Evolutionary conservation across 768 basidiomycete species (phyloP).

Genomic region (Trametopsis cervina): DNA sequence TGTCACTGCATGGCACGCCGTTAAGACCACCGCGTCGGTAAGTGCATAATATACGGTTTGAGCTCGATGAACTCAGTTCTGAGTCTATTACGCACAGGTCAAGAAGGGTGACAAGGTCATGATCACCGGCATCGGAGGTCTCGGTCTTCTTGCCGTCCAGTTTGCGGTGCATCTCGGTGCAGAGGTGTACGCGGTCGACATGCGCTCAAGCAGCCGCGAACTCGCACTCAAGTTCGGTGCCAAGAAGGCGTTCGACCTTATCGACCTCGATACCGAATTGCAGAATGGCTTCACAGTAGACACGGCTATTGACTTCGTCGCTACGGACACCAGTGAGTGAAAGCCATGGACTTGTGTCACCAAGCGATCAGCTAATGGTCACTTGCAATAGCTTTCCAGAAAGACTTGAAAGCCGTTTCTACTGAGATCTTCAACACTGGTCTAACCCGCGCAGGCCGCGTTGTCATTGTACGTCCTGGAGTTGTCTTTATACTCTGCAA

Average conservation of each 20-base stretch:
- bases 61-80: no score
- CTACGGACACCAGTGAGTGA: neutral
- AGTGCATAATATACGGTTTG: no score
- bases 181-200: conserved; percentile 37
- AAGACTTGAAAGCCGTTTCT: neutral
- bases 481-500: no score
- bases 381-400: neutral
- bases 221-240: neutral
- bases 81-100: no score
- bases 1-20: neutral
- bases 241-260: neutral
- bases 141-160: conserved; percentile 34
- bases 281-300: neutral
- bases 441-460: neutral
- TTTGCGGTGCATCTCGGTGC: conserved; percentile 49
- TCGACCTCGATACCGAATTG: neutral
- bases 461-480: neutral
- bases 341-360: neutral
- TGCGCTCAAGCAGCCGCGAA: neutral
- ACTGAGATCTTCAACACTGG: neutral
- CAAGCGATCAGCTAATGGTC: neutral
- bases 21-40: neutral
- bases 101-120: conserved; percentile 50
- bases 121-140: conserved; percentile 57
- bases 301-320: neutral